These are phyloP conservation scores for Leptomonas pyrrhocoris DNA, from an alignment of 208 protist genomes.

Conservation along the genomic window DNA sequence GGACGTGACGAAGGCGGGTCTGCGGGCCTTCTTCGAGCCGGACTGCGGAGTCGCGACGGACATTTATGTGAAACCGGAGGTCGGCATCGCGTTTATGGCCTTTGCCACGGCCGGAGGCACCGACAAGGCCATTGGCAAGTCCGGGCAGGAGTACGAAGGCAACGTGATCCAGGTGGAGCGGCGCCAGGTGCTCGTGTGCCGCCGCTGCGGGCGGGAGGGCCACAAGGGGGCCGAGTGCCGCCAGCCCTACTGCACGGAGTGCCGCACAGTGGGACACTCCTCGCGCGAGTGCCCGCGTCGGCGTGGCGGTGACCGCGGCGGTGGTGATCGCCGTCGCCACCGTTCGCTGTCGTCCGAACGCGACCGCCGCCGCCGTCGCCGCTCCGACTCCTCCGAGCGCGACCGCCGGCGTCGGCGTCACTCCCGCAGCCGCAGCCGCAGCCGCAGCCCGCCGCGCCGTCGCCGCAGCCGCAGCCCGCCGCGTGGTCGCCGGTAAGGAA, in stretches of 20 bases:
- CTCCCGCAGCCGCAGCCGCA: constrained; percentile 46
- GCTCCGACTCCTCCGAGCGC: constrained; percentile 21
- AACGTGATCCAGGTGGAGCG: constrained; percentile 42
- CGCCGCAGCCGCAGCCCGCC: constrained; percentile 7
- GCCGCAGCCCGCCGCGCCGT: constrained; percentile 35
- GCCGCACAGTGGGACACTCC: constrained; percentile 52
- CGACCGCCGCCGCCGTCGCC: constrained; percentile 34
- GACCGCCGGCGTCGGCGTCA: constrained; percentile 41
- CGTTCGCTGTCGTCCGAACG: constrained; percentile 10
- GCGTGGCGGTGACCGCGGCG: constrained; percentile 26
- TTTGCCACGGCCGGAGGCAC: constrained; percentile 44
- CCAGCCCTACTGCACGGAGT: constrained; percentile 45
- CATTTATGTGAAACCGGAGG: constrained; percentile 46
- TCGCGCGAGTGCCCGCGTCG: constrained; percentile 43
- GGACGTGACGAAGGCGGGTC: constrained; percentile 32
- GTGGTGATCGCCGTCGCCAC: constrained; percentile 46
- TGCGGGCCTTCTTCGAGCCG: constrained; percentile 56
- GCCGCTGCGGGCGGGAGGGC: constrained; percentile 66
- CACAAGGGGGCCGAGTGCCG: constrained; percentile 65
- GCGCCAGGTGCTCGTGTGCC: constrained; percentile 59
- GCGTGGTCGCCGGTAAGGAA: constrained; percentile 6
- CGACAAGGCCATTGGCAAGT: constrained; percentile 48
- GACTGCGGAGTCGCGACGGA: constrained; percentile 58
- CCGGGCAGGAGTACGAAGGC: constrained; percentile 48
- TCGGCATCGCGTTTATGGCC: constrained; percentile 63